A percentile compares a stretch with the other conserved stretches of the same genome.
Evolutionary conservation across 2,329 filamentous ascomycete genomes (phyloP).

Genomic region (Colletotrichum sp.): DNA sequence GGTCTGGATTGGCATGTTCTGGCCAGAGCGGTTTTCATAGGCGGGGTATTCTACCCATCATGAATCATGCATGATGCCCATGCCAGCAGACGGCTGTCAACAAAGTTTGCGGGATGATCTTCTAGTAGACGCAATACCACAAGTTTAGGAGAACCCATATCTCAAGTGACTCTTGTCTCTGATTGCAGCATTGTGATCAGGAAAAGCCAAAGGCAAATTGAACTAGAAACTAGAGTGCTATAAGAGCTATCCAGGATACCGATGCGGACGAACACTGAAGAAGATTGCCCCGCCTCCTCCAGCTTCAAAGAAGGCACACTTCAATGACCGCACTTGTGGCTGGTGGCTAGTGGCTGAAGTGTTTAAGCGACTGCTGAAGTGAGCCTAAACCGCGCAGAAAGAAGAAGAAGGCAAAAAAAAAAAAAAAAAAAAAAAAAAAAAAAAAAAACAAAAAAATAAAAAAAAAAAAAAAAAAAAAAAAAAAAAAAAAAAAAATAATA

Average conservation of each 20-base stretch:
- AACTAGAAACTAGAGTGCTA: background rate
- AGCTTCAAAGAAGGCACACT: background rate
- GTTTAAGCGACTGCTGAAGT: background rate
- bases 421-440: too few relatives aligned
- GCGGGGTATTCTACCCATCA: background rate
- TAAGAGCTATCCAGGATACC: background rate
- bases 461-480: too few relatives aligned
- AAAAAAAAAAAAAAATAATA: too few relatives aligned
- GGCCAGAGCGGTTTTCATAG: background rate
- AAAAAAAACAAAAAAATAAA: too few relatives aligned
- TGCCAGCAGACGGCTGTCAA: background rate
- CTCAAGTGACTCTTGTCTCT: background rate
- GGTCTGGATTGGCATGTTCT: background rate
- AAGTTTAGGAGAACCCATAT: background rate
- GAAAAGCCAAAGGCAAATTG: background rate
- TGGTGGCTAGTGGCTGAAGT: background rate
- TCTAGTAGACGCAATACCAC: background rate
- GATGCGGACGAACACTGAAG: background rate
- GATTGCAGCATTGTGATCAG: background rate
- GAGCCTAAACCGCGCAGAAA: background rate
- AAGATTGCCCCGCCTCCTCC: background rate
- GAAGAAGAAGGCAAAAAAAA: background rate
- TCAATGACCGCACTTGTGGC: background rate
- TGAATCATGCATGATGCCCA: background rate
- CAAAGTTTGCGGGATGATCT: background rate